phyloP scores from a whole-genome alignment of 2,329 filamentous ascomycete genomes.

The Aschersonia sp. region DNA sequence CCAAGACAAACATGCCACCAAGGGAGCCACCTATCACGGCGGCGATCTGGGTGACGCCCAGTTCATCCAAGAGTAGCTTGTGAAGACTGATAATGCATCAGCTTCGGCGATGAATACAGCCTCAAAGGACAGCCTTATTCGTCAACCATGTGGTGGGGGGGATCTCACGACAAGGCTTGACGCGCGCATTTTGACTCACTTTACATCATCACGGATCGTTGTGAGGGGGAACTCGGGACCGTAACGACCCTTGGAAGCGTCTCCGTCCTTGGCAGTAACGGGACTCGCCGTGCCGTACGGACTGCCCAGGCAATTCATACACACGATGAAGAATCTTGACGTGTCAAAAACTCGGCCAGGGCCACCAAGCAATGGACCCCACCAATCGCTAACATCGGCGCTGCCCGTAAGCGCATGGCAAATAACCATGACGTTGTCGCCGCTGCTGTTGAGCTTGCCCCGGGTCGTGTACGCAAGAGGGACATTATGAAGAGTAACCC shows the following conservation, averaged over 20 bases:
- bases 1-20: constrained; percentile 80
- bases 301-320: constrained; percentile 74
- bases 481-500: constrained; percentile 65
- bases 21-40: constrained; percentile 74
- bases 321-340: constrained; percentile 72
- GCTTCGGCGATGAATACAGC: not conserved
- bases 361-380: constrained; percentile 69
- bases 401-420: constrained; percentile 80
- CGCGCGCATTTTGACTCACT: constrained; percentile 37
- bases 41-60: constrained; percentile 66
- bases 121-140: too few species aligned
- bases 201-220: constrained; percentile 90
- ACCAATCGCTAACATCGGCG: constrained; percentile 77
- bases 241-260: constrained; percentile 60
- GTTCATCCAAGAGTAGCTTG: constrained; percentile 64
- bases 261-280: constrained; percentile 76
- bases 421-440: constrained; percentile 58
- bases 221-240: constrained; percentile 94
- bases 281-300: constrained; percentile 82
- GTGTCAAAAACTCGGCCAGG: constrained; percentile 69
- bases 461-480: constrained; percentile 55
- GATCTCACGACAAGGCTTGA: not conserved
- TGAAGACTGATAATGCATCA: constrained; percentile 46
- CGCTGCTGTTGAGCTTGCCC: constrained; percentile 41
- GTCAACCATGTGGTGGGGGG: too few species aligned